A percentile compares a stretch with the other conserved stretches of the same genome.
These are phyloP conservation scores for Aciculosporium take DNA, from an alignment of 2,329 filamentous ascomycete genomes.

Conservation along the genomic window DNA sequence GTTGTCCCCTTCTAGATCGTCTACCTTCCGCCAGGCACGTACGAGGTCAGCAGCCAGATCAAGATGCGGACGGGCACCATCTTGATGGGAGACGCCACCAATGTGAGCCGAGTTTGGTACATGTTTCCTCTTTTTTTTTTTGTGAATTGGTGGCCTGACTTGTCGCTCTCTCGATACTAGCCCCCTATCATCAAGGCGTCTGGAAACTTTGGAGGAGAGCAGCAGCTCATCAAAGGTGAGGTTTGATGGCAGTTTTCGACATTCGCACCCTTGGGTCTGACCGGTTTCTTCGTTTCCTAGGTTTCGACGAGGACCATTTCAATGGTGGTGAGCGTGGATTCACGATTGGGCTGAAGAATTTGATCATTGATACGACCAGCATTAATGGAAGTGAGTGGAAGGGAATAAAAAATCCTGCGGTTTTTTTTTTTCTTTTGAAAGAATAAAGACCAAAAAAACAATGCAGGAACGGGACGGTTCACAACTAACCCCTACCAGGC, in stretches of 20 bases:
- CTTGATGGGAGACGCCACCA: conserved; percentile 30
- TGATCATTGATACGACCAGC: conserved; percentile 27
- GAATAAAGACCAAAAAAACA: no score
- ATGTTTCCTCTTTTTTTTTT: not conserved
- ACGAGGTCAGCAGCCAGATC: conserved; percentile 24
- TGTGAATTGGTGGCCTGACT: not conserved
- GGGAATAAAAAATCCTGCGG: no score
- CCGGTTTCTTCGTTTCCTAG: not conserved
- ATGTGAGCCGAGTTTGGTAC: conserved; percentile 9
- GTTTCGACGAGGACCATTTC: conserved; percentile 18
- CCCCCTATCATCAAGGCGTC: conserved; percentile 29
- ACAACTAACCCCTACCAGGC: conserved; percentile 4
- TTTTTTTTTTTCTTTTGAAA: no score
- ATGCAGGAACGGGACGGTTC: no score
- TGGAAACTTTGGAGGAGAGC: conserved; percentile 18
- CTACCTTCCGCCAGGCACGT: conserved; percentile 28
- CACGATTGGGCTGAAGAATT: conserved; percentile 27
- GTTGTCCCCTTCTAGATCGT: conserved; percentile 15
- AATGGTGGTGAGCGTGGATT: conserved; percentile 26
- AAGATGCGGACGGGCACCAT: conserved; percentile 29
- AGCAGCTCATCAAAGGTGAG: conserved; percentile 19
- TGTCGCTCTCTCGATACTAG: conserved; percentile 7
- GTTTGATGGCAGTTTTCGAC: not conserved
- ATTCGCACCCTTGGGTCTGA: not conserved
- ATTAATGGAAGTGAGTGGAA: conserved; percentile 18